Conservation (phyloP, 2,329 filamentous ascomycete species). For the Massarina eburnea region DNA sequence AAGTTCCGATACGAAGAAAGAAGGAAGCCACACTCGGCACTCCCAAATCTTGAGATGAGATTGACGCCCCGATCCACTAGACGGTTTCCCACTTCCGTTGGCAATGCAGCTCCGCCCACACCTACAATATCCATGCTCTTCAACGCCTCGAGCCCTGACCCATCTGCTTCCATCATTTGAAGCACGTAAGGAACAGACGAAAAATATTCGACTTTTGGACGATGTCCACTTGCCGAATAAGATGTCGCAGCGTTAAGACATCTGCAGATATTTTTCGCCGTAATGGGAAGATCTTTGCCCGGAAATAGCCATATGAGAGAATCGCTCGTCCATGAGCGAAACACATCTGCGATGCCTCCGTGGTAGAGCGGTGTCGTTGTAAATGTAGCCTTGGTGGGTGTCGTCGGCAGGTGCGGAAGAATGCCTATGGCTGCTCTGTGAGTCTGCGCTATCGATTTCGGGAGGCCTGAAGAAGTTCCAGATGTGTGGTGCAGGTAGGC, state of each 20-base stretch:
- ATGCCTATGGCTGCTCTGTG: slow-evolving; percentile 59
- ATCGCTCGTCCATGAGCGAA: slow-evolving; percentile 63
- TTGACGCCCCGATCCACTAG: slow-evolving; percentile 56
- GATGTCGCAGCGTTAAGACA: slow-evolving; percentile 48
- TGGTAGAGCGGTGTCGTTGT: slow-evolving; percentile 68
- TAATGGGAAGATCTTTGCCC: slow-evolving; percentile 58
- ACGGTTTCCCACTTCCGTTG: slow-evolving; percentile 54
- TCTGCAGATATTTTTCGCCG: slow-evolving; percentile 54
- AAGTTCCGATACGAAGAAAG: slow-evolving; percentile 64
- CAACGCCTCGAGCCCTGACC: slow-evolving; percentile 74
- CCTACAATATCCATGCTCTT: slow-evolving; percentile 61
- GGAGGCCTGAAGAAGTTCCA: slow-evolving; percentile 64
- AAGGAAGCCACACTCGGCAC: slow-evolving; percentile 67
- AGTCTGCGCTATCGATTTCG: slow-evolving; percentile 63
- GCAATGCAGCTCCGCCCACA: slow-evolving; percentile 64
- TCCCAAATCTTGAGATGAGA: slow-evolving; percentile 65
- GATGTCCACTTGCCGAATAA: slow-evolving; percentile 13
- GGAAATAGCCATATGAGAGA: slow-evolving; percentile 66
- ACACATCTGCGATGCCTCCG: slow-evolving; percentile 64
- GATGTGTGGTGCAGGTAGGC: slow-evolving; percentile 67
- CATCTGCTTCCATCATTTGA: slow-evolving; percentile 85
- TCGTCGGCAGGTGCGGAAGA: slow-evolving; percentile 50
- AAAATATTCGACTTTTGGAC: slow-evolving; percentile 56
- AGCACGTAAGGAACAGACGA: slow-evolving; percentile 77
- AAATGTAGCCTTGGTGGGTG: slow-evolving; percentile 54